phyloP scores from a whole-genome alignment of 257 asterid genomes.

The Solanum gracilifrons region DNA sequence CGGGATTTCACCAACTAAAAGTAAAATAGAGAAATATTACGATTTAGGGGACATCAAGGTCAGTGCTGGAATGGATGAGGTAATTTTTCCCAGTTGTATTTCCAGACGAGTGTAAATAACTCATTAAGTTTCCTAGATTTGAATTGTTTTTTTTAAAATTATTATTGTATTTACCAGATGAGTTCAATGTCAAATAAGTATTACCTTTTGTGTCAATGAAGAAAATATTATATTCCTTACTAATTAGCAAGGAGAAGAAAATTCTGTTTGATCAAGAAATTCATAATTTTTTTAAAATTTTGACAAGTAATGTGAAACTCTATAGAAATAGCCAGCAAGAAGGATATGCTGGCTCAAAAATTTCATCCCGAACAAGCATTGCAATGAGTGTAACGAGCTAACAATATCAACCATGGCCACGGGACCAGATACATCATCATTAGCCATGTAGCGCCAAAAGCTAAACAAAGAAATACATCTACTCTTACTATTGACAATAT shows the following conservation, averaged over 20 bases:
- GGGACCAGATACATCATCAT: background rate
- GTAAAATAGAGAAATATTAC: conserved; percentile 56
- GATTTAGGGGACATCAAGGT: conserved; percentile 65
- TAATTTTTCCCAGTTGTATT: conserved; percentile 16
- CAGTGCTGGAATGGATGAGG: conserved; percentile 63
- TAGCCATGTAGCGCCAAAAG: background rate
- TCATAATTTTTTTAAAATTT: background rate
- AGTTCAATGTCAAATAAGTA: background rate
- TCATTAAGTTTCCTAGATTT: background rate
- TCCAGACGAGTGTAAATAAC: background rate
- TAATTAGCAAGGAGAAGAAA: background rate
- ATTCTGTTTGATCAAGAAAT: background rate
- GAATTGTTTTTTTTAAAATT: background rate
- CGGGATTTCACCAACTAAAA: conserved; percentile 36
- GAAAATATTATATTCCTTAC: background rate
- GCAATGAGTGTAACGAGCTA: background rate
- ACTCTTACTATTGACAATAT: background rate
- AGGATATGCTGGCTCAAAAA: background rate
- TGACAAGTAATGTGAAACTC: background rate
- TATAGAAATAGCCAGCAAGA: background rate
- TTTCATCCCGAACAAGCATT: background rate
- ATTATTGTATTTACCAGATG: background rate
- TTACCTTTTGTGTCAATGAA: background rate
- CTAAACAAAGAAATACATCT: background rate
- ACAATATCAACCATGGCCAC: background rate